A percentile compares a stretch with the other conserved stretches of the same genome.
These are phyloP conservation scores for Tulasnella sp. DNA, from an alignment of 768 basidiomycete species.

Conservation along the genomic window DNA sequence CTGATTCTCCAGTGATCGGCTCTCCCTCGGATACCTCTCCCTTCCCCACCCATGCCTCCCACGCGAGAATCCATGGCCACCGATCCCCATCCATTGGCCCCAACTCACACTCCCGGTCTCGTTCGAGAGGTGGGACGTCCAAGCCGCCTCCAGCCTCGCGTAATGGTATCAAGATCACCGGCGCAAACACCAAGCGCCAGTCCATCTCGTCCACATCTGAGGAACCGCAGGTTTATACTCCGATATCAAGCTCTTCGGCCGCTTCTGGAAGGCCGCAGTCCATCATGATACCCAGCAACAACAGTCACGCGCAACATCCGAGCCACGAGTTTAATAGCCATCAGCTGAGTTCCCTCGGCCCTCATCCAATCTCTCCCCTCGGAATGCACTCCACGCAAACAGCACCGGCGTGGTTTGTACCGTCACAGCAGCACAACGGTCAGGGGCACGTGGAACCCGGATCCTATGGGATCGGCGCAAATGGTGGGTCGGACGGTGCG, in stretches of 20 bases:
- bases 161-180: constrained; percentile 19
- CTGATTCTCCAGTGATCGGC: constrained; percentile 13
- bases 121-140: constrained; percentile 34
- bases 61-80: constrained; percentile 14
- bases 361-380: constrained; percentile 12
- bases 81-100: constrained; percentile 20
- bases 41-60: constrained; percentile 38
- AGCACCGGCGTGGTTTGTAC: constrained; percentile 14
- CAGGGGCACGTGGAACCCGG: constrained; percentile 5
- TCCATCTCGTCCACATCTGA: constrained; percentile 39
- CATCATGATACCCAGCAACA: constrained; percentile 34
- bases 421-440: neutral
- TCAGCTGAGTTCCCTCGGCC: constrained; percentile 10
- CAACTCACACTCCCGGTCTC: constrained; percentile 26
- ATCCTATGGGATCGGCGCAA: neutral
- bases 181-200: constrained; percentile 21
- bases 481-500: neutral
- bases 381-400: constrained; percentile 11
- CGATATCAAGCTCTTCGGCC: constrained; percentile 39
- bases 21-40: constrained; percentile 32
- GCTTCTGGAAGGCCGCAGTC: constrained; percentile 44
- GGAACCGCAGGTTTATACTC: neutral
- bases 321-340: constrained; percentile 11
- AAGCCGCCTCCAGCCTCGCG: constrained; percentile 26
- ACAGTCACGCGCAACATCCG: constrained; percentile 1